Evolutionary conservation across 2,329 filamentous ascomycete genomes (phyloP), one percentile per base, ranked within the genome.

Genomic region (Ascosphaera aggregata): DNA sequence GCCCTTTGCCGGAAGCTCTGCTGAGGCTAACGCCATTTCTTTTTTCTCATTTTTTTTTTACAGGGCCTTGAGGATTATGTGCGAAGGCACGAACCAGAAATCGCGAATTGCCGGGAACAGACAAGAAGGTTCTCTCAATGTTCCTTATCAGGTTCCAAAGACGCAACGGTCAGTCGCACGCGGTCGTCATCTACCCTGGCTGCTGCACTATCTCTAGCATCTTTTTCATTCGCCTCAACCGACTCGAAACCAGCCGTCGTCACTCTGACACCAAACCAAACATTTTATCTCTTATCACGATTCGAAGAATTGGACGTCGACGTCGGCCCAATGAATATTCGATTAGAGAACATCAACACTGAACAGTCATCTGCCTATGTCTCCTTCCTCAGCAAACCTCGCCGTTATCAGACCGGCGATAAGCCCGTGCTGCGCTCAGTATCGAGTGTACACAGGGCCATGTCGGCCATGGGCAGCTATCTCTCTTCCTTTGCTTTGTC

Each of bases 51-150:
- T n/a, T 18, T 38, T 46, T 40, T 19, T 36, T 24, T 43, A 16
- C 32, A 94, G 86, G 89, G 92, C 68, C 70, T 98, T 56, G 85
- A 86, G 54, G 77, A 77, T 61, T 95, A 93, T 61, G 84, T 98
- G 60, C 82, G 85, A 45, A 93, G 84, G 41, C 84, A 98, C 64
- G 89, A 98, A 61, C 92, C 92, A 62, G 86, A 85, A 30, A 71
- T 98, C 45, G 89, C 89, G 54, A 95, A 95, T 63, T 86, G 86
- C 50, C 66, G 94, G 45, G 86, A 94, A 58, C 68, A 91, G 49
- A 76, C 77, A 56, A 73, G 80, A 51, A 69, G 71, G 44, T 62
- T 66, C 32, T 64, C 71, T 44, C 77, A 76, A 50, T 73, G 85
- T 72, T 62, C 70, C 4, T 64, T 73, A 17, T 64, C 71, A 39